Conservation (phyloP, 2,329 filamentous ascomycete species). For the Fusarium euwallaceae region DNA sequence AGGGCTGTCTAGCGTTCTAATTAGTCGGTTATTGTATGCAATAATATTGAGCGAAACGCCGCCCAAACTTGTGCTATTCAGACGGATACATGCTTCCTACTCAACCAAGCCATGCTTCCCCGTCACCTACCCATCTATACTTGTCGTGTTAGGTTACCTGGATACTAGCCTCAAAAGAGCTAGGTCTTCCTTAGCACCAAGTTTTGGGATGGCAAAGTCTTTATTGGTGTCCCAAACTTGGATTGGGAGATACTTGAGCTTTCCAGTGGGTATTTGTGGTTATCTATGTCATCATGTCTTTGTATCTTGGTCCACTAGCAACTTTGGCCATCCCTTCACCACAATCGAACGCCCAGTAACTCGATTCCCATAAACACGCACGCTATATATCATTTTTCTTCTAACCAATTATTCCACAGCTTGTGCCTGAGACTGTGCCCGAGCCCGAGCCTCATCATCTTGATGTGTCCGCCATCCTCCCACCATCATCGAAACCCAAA, state of each 20-base stretch:
- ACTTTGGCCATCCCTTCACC: not conserved
- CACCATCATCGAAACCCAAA: constrained; percentile 38
- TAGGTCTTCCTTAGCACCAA: not conserved
- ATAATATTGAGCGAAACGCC: not conserved
- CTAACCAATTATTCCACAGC: not conserved
- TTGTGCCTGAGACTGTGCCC: not conserved
- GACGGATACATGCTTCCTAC: not conserved
- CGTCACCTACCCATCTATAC: not conserved
- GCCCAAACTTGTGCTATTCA: not conserved
- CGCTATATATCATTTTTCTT: not conserved
- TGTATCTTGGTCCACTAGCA: not conserved
- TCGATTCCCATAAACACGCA: not conserved
- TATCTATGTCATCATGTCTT: not conserved
- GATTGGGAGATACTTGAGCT: not conserved
- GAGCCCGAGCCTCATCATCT: not conserved
- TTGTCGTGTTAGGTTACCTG: not conserved
- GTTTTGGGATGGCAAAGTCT: not conserved
- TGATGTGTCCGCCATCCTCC: constrained; percentile 30
- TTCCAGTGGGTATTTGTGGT: not conserved
- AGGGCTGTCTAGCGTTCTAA: not conserved
- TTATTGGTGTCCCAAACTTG: not conserved
- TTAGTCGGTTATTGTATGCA: not conserved
- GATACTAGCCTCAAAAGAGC: not conserved
- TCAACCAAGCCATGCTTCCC: not conserved
- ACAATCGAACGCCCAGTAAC: not conserved